phyloP scores from a whole-genome alignment of 2,329 filamentous ascomycete genomes.

The Biscogniauxia sp. region DNA sequence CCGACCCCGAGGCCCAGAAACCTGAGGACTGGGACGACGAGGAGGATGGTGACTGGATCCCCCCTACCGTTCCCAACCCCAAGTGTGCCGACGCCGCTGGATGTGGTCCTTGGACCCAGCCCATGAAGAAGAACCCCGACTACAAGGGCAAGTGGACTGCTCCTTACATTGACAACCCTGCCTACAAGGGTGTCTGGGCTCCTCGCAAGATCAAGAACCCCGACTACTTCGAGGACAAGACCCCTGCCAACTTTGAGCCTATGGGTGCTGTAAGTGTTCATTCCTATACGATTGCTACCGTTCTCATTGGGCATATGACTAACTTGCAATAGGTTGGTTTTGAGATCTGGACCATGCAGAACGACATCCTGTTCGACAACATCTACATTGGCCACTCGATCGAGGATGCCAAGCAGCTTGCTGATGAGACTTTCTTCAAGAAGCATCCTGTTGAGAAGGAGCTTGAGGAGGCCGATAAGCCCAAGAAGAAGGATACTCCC shows the following conservation, averaged over 20 bases:
- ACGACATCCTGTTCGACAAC: conserved; percentile 98
- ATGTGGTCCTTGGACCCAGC: conserved; percentile 89
- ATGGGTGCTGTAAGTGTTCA: conserved; percentile 81
- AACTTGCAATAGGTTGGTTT: conserved; percentile 74
- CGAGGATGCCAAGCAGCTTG: conserved; percentile 86
- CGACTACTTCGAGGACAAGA: conserved; percentile 95
- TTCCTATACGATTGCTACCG: conserved; percentile 1
- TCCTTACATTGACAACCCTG: conserved; percentile 92
- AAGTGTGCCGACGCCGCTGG: conserved; percentile 93
- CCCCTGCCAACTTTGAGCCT: conserved; percentile 92
- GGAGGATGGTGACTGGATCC: conserved; percentile 96
- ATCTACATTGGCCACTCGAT: conserved; percentile 99
- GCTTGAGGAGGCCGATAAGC: conserved; percentile 74
- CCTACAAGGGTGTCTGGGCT: conserved; percentile 94
- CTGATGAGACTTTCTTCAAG: conserved; percentile 83
- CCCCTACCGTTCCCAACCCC: conserved; percentile 88
- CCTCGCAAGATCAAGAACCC: conserved; percentile 97
- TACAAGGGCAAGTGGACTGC: conserved; percentile 99
- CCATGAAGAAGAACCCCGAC: conserved; percentile 88
- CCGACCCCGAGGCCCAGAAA: conserved; percentile 95
- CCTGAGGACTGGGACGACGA: conserved; percentile 99
- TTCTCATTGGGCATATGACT: conserved; percentile 1
- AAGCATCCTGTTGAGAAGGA: conserved; percentile 84
- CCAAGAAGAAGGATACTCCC: conserved; percentile 65
- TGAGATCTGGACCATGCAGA: conserved; percentile 99